Percentiles rank a stretch among this genome's conserved stretches.
Evolutionary conservation across 1,139 yeast genomes (phyloP).

Genomic region (Yamadazyma triangularis): DNA sequence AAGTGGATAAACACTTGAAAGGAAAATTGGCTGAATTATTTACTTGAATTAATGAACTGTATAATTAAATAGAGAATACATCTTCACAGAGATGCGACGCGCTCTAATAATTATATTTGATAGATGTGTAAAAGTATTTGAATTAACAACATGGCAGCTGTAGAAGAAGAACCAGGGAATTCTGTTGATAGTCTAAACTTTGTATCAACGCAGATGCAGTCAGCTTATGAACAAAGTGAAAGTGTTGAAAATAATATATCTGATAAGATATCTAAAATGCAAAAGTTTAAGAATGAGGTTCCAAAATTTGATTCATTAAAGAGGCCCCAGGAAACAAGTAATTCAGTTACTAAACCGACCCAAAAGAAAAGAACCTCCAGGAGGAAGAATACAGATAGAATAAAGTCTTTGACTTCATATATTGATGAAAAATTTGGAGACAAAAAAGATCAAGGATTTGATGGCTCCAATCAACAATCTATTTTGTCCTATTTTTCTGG

Average conservation of each 20-base stretch:
- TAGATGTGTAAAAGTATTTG: no score
- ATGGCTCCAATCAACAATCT: constrained; percentile 7
- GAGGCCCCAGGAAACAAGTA: constrained; percentile 16
- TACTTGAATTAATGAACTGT: no score
- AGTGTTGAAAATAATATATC: constrained; percentile 11
- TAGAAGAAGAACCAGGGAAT: no score
- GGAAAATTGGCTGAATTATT: no score
- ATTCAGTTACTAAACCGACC: constrained; percentile 6
- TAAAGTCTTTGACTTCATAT: constrained; percentile 15
- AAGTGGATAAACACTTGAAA: no score
- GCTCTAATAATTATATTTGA: neutral
- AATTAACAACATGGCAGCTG: no score
- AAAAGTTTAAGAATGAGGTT: neutral
- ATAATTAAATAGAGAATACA: no score
- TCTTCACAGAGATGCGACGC: no score
- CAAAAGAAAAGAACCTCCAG: constrained; percentile 1
- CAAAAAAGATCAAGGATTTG: constrained; percentile 1
- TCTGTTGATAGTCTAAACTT: constrained; percentile 10
- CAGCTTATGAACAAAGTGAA: constrained; percentile 25
- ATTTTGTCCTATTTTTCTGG: constrained; percentile 28
- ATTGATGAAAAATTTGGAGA: constrained; percentile 14
- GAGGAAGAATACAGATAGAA: no score
- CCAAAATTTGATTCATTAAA: no score
- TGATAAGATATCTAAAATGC: constrained; percentile 5
- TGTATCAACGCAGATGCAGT: constrained; percentile 33